Conservation (phyloP, 305 asterid species). For the Petunia hybrid region DNA sequence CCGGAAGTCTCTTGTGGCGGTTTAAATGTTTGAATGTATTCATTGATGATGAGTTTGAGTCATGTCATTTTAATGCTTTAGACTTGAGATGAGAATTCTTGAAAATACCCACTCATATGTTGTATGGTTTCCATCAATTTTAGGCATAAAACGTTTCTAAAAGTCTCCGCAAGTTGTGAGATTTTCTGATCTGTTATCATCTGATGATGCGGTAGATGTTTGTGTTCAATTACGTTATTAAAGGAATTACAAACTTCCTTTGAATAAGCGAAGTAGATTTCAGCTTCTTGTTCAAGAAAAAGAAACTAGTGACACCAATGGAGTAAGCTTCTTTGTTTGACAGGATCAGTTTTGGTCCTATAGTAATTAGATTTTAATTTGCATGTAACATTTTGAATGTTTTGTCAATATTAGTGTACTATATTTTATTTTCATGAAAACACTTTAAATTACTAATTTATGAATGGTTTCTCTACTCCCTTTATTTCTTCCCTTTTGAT, state of each 20-base stretch:
- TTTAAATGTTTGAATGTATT: background rate
- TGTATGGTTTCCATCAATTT: background rate
- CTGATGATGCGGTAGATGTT: background rate
- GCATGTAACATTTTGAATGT: background rate
- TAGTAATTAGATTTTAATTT: background rate
- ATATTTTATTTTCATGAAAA: background rate
- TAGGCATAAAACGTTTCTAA: background rate
- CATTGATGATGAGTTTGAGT: slow-evolving; percentile 6
- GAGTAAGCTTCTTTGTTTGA: slow-evolving; percentile 25
- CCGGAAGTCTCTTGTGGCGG: background rate
- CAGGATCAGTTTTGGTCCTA: slow-evolving; percentile 2
- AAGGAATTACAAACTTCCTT: background rate
- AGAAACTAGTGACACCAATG: background rate
- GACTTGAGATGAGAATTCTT: background rate
- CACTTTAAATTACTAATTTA: slow-evolving; percentile 2
- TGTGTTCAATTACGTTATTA: background rate
- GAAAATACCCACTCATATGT: background rate
- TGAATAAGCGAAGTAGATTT: background rate
- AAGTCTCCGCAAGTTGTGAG: slow-evolving; percentile 8
- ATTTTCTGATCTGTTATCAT: background rate
- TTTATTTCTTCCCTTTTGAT: background rate
- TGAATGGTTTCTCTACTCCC: background rate
- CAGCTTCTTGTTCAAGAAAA: background rate
- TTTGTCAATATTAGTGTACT: background rate
- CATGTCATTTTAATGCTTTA: background rate